Evolutionary conservation across 2,329 filamentous ascomycete species (phyloP).

Genomic region (Fusarium zealandicum): DNA sequence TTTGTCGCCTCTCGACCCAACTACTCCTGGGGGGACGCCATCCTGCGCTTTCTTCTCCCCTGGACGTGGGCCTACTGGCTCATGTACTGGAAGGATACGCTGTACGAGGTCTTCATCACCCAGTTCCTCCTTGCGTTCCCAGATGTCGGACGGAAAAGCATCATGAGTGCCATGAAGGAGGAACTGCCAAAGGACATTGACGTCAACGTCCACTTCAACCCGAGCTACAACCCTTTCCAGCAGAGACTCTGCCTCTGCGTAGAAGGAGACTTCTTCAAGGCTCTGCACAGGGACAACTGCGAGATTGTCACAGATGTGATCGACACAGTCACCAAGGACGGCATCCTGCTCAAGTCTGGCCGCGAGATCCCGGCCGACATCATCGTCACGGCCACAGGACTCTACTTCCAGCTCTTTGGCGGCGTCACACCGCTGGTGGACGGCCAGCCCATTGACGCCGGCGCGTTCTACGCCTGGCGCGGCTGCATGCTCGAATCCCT

Average conservation of each 20-base stretch:
- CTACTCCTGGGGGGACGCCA: constrained; percentile 45
- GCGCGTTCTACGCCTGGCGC: constrained; percentile 67
- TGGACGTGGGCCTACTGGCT: constrained; percentile 54
- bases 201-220: constrained; percentile 69
- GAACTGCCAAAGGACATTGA: constrained; percentile 62
- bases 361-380: constrained; percentile 66
- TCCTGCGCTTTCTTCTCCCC: constrained; percentile 56
- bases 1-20: constrained; percentile 68
- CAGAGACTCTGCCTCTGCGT: constrained; percentile 76
- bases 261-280: constrained; percentile 63
- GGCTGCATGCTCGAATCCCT: constrained; percentile 70
- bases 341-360: constrained; percentile 57
- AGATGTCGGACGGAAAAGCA: constrained; percentile 38
- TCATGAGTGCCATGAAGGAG: constrained; percentile 52
- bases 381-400: constrained; percentile 73
- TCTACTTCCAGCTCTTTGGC: constrained; percentile 66
- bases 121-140: constrained; percentile 42
- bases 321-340: constrained; percentile 55
- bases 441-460: constrained; percentile 55
- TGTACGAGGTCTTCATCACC: constrained; percentile 54
- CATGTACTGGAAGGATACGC: constrained; percentile 57
- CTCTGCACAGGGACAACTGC: constrained; percentile 54
- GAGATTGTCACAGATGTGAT: constrained; percentile 61
- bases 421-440: constrained; percentile 62
- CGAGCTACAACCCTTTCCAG: constrained; percentile 71